phyloP scores from a whole-genome alignment of 495 filamentous ascomycete species.

The Immersiella caudata region DNA sequence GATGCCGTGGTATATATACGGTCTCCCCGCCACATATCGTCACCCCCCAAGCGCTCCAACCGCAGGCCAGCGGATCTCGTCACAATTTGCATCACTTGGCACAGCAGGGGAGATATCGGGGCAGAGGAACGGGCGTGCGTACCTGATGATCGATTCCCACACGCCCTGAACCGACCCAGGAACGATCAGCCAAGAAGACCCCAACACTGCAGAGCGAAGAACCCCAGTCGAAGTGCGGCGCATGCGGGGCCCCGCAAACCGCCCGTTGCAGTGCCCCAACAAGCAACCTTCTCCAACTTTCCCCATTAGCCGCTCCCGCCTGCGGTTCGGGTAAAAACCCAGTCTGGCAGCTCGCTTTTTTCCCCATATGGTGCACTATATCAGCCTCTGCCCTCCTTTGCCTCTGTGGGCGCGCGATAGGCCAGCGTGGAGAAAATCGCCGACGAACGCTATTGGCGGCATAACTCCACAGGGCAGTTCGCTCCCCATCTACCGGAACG shows the following conservation, averaged over 20 bases:
- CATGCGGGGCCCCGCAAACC: not conserved
- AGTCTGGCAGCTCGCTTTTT: not conserved
- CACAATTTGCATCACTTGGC: not conserved
- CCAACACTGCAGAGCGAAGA: not conserved
- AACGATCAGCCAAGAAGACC: not conserved
- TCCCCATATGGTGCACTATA: not conserved
- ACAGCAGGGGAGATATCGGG: not conserved
- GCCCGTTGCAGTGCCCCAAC: not conserved
- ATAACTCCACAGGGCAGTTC: not conserved
- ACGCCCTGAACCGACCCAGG: not conserved
- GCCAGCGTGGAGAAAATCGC: not conserved
- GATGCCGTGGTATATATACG: not conserved
- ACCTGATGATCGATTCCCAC: not conserved
- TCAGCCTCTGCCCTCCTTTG: not conserved
- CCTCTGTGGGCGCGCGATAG: not conserved
- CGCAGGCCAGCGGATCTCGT: not conserved
- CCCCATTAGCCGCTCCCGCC: not conserved
- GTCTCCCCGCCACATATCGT: not conserved
- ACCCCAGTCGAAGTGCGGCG: not conserved
- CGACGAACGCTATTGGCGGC: not conserved
- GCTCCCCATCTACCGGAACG: not conserved
- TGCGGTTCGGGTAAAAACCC: not conserved
- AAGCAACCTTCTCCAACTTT: not conserved
- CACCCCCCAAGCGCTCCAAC: not conserved
- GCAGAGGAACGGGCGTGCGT: not conserved